A percentile compares a stretch with the other conserved stretches of the same genome.
phyloP scores from a whole-genome alignment of 2,329 filamentous ascomycete genomes.

The Xylariaceae sp. region DNA sequence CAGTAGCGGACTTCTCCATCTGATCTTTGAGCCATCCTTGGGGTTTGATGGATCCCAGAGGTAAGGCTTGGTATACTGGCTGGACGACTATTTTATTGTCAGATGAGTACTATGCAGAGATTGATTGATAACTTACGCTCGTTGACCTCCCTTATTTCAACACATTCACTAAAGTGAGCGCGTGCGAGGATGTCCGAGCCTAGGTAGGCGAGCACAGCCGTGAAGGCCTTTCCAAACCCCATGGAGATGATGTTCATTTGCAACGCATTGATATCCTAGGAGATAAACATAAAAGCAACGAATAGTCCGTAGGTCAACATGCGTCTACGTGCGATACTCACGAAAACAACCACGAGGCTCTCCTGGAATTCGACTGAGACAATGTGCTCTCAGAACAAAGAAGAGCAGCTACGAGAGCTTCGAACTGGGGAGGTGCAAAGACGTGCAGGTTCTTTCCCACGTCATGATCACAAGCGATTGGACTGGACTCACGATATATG shows the following conservation, averaged over 20 bases:
- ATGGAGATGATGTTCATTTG: conserved; percentile 7
- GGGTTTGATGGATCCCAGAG: conserved; percentile 29
- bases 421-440: background rate
- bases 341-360: background rate
- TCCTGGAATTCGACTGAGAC: no score
- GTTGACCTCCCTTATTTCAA: conserved; percentile 1
- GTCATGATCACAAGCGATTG: background rate
- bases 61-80: conserved; percentile 26
- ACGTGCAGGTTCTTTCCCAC: background rate
- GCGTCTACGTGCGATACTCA: background rate
- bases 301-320: background rate
- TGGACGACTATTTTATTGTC: conserved; percentile 25
- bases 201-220: conserved; percentile 10
- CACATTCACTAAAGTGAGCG: conserved; percentile 5
- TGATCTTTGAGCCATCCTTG: conserved; percentile 30
- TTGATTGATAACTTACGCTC: conserved; percentile 10
- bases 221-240: conserved; percentile 2
- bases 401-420: background rate
- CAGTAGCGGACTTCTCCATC: conserved; percentile 24
- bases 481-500: background rate
- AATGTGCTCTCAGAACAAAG: background rate
- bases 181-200: conserved; percentile 8
- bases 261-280: conserved; percentile 1
- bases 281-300: background rate
- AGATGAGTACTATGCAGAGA: conserved; percentile 1